Evolutionary conservation across 2,329 filamentous ascomycete species (phyloP), one percentile per base, ranked within the genome.

Genomic region (Penicillium sp.): DNA sequence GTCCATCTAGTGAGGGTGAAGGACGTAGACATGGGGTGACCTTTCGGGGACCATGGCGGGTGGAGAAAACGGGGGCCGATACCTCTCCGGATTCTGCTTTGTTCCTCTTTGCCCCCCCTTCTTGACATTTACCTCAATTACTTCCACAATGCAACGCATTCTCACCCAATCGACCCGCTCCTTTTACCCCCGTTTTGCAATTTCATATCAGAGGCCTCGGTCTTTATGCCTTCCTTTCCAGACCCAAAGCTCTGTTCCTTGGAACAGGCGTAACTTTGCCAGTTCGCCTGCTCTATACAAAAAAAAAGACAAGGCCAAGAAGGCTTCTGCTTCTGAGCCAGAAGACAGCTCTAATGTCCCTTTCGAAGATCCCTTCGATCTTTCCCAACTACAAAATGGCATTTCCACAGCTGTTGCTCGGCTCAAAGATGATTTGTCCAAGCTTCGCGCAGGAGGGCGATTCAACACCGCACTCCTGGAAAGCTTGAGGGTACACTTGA

Each of bases 391-490:
- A 3, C 78, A 87, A 58, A 64, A 74, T 0, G 78, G 81, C 9
- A 84, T 89, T 50, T 72, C 78, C 11, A 77, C 77, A 51, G 78
- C 80, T 0, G 72, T 85, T 10, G 77, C 81, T 51, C 78, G 77
- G 47, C 74, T 90, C 23, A 84, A 82, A 58, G 80, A 81, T 61
- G 83, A 87, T 9, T 72, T 89, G 1, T 78, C 81, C 1, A 85
- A 86, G 66, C 74, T 89, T 11, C 77, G 84, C 4, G 78, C 82
- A 0, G 84, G 84, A 6, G 86, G 85, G 0, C 74, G 84, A 26
- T 79, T 87, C 66, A 87, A 86, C 57, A 81, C 84, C 0, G 81
- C 85, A 44, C 68, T 81, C 1, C 74, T 89, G 29, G 86, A 89
- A 69, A 74, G 71, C 18, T 63, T 89, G 49, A 78, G 80, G 35